phyloP scores from a whole-genome alignment of 2,329 filamentous ascomycete species.

The Neocucurbitaria cava region DNA sequence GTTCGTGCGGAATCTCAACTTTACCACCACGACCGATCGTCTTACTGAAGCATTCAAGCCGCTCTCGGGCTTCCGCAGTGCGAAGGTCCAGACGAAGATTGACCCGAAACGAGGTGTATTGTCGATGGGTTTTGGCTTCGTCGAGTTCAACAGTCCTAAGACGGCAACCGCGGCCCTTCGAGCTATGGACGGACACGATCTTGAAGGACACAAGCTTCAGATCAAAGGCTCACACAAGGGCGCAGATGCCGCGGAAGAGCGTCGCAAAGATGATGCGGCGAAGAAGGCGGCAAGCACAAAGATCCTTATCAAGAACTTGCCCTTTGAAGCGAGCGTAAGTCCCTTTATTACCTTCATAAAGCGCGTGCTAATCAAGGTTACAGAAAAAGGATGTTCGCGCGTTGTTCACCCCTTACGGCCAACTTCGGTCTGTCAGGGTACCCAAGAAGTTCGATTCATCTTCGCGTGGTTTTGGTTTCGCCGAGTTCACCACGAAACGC shows the following conservation, averaged over 20 bases:
- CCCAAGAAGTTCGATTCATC: slow-evolving; percentile 93
- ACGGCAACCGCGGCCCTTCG: slow-evolving; percentile 80
- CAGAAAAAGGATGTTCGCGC: slow-evolving; percentile 86
- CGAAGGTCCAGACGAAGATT: slow-evolving; percentile 88
- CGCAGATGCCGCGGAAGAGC: slow-evolving; percentile 85
- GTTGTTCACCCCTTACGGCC: slow-evolving; percentile 87
- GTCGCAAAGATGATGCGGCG: slow-evolving; percentile 79
- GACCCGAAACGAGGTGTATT: slow-evolving; percentile 91
- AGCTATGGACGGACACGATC: slow-evolving; percentile 84
- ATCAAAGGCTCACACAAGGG: slow-evolving; percentile 89
- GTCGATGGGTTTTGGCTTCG: slow-evolving; percentile 95
- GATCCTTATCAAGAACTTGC: slow-evolving; percentile 97
- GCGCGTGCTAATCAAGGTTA: slow-evolving; percentile 24
- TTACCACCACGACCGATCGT: slow-evolving; percentile 79
- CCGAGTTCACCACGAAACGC: slow-evolving; percentile 88
- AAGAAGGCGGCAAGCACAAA: slow-evolving; percentile 88
- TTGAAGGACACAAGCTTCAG: slow-evolving; percentile 86
- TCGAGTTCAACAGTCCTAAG: slow-evolving; percentile 80
- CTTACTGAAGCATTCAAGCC: slow-evolving; percentile 80
- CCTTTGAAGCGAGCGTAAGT: slow-evolving; percentile 75
- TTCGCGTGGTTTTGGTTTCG: slow-evolving; percentile 94
- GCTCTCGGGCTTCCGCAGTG: slow-evolving; percentile 87
- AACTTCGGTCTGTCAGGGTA: slow-evolving; percentile 89
- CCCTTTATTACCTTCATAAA: slow-evolving; percentile 6
- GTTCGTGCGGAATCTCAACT: slow-evolving; percentile 94